Evolutionary conservation across 345 rosid species (phyloP).

Genomic region (Dipteronia dyeriana): DNA sequence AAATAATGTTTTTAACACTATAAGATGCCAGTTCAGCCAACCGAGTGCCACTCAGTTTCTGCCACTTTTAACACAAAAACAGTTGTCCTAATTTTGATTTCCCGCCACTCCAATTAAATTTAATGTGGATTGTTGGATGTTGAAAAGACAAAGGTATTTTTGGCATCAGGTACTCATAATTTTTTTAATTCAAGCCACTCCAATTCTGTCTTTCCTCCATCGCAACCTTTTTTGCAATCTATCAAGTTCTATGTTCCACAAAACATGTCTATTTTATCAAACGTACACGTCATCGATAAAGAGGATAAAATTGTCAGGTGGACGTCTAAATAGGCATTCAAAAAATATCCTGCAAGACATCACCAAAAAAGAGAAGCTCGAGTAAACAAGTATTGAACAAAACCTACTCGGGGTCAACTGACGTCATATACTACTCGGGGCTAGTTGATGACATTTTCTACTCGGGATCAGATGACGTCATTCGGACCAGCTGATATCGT

Average conservation of each 20-base stretch:
- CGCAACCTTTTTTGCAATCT: not conserved
- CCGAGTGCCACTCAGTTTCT: not conserved
- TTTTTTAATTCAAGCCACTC: not conserved
- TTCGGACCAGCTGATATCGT: no score
- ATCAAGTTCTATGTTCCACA: slow-evolving; percentile 7
- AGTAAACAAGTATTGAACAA: no score
- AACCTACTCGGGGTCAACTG: no score
- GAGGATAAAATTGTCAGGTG: no score
- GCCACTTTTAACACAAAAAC: not conserved
- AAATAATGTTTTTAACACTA: not conserved
- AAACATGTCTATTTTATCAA: not conserved
- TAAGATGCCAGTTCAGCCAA: not conserved
- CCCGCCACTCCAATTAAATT: not conserved
- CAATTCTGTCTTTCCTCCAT: not conserved
- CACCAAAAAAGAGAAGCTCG: no score
- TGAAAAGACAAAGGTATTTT: not conserved
- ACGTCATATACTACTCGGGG: no score
- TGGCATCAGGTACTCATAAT: not conserved
- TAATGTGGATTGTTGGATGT: not conserved
- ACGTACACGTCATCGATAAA: no score
- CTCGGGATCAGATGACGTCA: no score
- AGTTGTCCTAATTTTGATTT: not conserved
- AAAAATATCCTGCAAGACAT: no score
- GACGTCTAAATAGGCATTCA: no score
- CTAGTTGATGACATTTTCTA: no score